Evolutionary conservation across 306 rosid genomes (phyloP).

Genomic region (Mimosa bimucronata): DNA sequence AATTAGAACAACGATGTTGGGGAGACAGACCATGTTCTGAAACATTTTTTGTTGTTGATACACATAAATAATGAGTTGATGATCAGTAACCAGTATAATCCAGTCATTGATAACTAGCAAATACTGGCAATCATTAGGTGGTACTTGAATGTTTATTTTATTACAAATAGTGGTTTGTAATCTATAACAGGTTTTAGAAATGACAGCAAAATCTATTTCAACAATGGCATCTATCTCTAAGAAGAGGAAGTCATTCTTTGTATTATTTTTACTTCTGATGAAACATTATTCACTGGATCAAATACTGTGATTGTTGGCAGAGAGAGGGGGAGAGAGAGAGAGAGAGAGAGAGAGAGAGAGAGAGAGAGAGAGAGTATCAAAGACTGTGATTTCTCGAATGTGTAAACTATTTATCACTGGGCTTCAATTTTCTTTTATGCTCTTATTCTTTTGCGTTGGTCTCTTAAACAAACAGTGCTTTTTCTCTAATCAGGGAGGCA

Average conservation of each 20-base stretch:
- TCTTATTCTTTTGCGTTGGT: background rate
- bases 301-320: too few species aligned
- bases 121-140: constrained; percentile 9
- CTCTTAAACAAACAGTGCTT: constrained; percentile 14
- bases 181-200: constrained; percentile 1
- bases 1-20: constrained; percentile 7
- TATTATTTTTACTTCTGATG: constrained; percentile 17
- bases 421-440: constrained; percentile 1
- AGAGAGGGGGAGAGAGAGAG: too few species aligned
- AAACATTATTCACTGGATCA: constrained; percentile 32
- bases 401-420: constrained; percentile 20
- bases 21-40: constrained; percentile 9
- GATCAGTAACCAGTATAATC: background rate
- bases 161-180: background rate
- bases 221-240: background rate
- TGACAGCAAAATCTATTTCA: constrained; percentile 1
- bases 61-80: constrained; percentile 14
- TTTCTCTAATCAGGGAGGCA: constrained; percentile 79
- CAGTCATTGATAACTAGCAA: background rate
- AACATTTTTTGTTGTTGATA: constrained; percentile 5
- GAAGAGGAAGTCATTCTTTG: constrained; percentile 19
- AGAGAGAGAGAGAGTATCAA: too few species aligned
- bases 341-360: too few species aligned
- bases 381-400: constrained; percentile 22
- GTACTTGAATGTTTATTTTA: constrained; percentile 3